Evolutionary conservation across 2,329 filamentous ascomycete species (phyloP), one percentile per base, ranked within the genome.

Genomic region (Leptographium flavum): DNA sequence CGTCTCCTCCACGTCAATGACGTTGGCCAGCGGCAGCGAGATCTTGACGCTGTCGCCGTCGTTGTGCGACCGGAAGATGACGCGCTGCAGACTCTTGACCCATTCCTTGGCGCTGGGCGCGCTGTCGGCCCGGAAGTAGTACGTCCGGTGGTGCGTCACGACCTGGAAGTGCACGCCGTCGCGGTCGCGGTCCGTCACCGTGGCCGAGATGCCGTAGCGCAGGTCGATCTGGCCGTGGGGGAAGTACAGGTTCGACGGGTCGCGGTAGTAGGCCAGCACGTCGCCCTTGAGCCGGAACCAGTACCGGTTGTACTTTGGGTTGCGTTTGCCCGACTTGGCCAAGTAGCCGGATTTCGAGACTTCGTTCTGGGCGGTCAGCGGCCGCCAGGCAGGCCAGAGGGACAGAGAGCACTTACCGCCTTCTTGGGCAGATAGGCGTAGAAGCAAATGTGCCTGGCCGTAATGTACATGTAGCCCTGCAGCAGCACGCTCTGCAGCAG

Each of bases 11-110:
- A 96, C 79, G 54, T 96, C 90, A 47, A 96, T 79, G 19, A 96
- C 74, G 53, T 94, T 94, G 48, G 81, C 74, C 43, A 94, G 83
- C 1, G 88, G 90, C 25, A 96, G 65, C 1, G 85, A 92, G 45
- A 96, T 93, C 66, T 96, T 96, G 60, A 98, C 86, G 57, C 88
- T 94, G 58, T 95, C 88, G 10, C 92, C 90, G 51, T 95, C 90
- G 57, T 96, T 96, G 63, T 93, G 88, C 11, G 87, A 90, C 42
- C 88, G 76, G 58, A 96, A 96, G 47, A 96, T 95, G 54, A 94
- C 88, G 48, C 92, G 84, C 58, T 95, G 90, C 23, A 98, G 68
- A 44, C 84, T 79, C 62, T 92, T 92, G 39, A 95, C 88, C 92
- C 92, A 98, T 67, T 96, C 92, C 60, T 87, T 92, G 11, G 92